Conservation (phyloP, 768 basidiomycete species). For the Amanita pallidorosea region DNA sequence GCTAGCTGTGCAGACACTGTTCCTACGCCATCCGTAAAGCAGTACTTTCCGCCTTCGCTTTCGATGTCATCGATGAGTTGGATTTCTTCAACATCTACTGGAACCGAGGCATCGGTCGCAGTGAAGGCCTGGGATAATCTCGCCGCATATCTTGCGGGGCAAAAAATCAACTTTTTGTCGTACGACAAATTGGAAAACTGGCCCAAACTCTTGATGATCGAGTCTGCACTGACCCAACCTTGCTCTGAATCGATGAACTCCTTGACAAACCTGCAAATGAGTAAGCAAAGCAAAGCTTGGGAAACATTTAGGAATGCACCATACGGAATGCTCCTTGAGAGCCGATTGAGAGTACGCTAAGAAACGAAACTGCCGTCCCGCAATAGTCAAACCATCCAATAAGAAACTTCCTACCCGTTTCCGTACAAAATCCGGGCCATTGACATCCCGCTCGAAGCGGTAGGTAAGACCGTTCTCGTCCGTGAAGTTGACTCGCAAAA, state of each 20-base stretch:
- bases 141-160: conserved; percentile 63
- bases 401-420: conserved; percentile 34
- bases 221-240: conserved; percentile 25
- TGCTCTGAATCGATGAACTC: conserved; percentile 29
- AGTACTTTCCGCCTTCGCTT: conserved; percentile 22
- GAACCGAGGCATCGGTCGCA: conserved; percentile 50
- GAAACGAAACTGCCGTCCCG: conserved; percentile 45
- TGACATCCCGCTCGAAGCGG: conserved; percentile 45
- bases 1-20: conserved; percentile 48
- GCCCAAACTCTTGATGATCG: conserved; percentile 47
- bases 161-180: conserved; percentile 37
- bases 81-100: conserved; percentile 39
- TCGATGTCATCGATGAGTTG: conserved; percentile 24
- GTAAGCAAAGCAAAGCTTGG: not conserved
- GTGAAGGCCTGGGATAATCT: conserved; percentile 69
- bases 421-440: conserved; percentile 38
- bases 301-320: conserved; percentile 20
- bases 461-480: conserved; percentile 47
- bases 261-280: conserved; percentile 47
- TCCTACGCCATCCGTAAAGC: conserved; percentile 67
- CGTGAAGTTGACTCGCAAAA: conserved; percentile 52
- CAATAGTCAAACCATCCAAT: conserved; percentile 39
- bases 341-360: conserved; percentile 70
- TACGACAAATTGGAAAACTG: conserved; percentile 36
- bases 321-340: conserved; percentile 54